phyloP scores from a whole-genome alignment of 805 yeast genomes.

The Candida insectorum region DNA sequence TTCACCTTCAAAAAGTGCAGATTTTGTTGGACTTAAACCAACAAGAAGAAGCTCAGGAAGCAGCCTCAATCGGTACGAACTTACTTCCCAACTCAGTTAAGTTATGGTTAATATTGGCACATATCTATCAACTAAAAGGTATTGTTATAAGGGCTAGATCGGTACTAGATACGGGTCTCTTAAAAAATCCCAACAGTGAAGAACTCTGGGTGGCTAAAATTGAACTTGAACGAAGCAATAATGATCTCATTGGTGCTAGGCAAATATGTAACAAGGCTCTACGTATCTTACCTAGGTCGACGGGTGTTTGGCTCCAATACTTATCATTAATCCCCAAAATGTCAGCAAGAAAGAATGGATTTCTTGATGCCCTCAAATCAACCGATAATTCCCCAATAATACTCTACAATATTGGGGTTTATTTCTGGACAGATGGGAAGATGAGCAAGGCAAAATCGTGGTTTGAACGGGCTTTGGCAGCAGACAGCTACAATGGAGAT shows the following conservation, averaged over 20 bases:
- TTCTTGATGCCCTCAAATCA: slow-evolving; percentile 66
- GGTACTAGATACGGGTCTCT: slow-evolving; percentile 61
- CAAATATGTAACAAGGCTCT: slow-evolving; percentile 57
- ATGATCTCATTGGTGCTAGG: slow-evolving; percentile 50
- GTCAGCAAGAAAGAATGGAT: slow-evolving; percentile 53
- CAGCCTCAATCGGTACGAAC: slow-evolving; percentile 47
- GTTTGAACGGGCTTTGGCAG: slow-evolving; percentile 65
- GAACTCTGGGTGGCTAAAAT: slow-evolving; percentile 58
- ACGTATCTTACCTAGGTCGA: slow-evolving; percentile 53
- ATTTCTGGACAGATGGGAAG: slow-evolving; percentile 66
- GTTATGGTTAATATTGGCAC: slow-evolving; percentile 57
- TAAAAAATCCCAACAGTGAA: slow-evolving; percentile 48
- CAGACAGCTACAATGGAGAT: slow-evolving; percentile 66
- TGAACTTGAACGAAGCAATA: slow-evolving; percentile 50
- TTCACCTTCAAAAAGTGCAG: slow-evolving; percentile 65
- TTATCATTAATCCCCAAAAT: slow-evolving; percentile 45
- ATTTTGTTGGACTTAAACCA: slow-evolving; percentile 33
- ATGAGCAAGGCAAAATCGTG: slow-evolving; percentile 63
- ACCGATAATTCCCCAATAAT: slow-evolving; percentile 61
- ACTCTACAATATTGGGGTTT: slow-evolving; percentile 60
- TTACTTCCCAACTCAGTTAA: slow-evolving; percentile 38
- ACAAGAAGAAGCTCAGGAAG: slow-evolving; percentile 42
- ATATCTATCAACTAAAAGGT: slow-evolving; percentile 37
- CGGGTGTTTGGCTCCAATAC: slow-evolving; percentile 64
- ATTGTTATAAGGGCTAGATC: slow-evolving; percentile 64